Conservation (phyloP, 805 yeast species). For the Metschnikowia corniflorae region DNA sequence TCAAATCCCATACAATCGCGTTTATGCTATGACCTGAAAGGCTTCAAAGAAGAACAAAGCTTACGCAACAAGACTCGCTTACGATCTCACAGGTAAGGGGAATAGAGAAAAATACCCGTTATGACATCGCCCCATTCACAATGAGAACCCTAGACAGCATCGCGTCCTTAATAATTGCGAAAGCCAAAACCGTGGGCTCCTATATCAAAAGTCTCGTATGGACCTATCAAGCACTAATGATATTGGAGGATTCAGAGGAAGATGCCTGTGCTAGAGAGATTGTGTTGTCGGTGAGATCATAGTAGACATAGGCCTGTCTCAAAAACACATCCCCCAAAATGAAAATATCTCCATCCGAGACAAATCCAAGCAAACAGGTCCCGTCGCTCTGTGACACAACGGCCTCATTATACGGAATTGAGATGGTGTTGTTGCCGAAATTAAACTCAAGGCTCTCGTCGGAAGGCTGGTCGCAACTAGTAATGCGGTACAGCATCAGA, state of each 20-base stretch:
- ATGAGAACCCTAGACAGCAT: too few relatives aligned
- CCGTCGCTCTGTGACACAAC: constrained; percentile 11
- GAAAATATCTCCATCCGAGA: constrained; percentile 5
- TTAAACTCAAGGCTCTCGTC: constrained; percentile 13
- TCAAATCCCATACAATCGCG: too few relatives aligned
- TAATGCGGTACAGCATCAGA: constrained; percentile 7
- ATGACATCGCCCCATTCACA: too few relatives aligned
- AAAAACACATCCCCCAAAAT: constrained; percentile 19
- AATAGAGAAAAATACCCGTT: too few relatives aligned
- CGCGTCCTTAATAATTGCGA: too few relatives aligned
- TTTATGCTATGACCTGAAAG: too few relatives aligned
- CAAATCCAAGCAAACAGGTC: constrained; percentile 13
- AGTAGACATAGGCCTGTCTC: constrained; percentile 19
- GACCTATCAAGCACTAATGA: constrained; percentile 8
- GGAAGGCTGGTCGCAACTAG: constrained; percentile 15
- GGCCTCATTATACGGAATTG: constrained; percentile 9
- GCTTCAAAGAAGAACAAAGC: too few relatives aligned
- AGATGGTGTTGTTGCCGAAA: constrained; percentile 13
- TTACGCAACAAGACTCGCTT: too few relatives aligned
- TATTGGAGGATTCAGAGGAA: constrained; percentile 8
- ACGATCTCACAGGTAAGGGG: too few relatives aligned
- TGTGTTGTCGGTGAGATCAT: constrained; percentile 15
- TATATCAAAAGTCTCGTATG: too few relatives aligned
- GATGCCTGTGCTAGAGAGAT: constrained; percentile 15
- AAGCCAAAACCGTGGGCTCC: too few relatives aligned